Conservation (phyloP, 2,329 filamentous ascomycete species). For the Purpureocillium takamizusanense region DNA sequence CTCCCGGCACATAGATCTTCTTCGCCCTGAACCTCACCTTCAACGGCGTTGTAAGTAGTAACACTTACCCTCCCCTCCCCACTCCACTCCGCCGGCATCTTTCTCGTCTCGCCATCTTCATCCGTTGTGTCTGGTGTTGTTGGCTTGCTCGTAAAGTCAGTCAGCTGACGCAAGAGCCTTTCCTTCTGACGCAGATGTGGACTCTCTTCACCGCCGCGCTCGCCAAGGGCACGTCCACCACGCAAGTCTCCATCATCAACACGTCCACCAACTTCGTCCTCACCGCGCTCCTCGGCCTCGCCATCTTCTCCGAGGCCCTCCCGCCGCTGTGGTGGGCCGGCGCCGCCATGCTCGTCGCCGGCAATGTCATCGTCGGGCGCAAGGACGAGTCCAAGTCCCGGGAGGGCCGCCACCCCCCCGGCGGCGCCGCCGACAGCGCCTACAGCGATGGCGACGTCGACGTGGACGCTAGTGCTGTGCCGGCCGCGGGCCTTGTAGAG, state of each 20-base stretch:
- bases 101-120: background rate
- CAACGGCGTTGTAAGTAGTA: constrained; percentile 53
- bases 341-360: constrained; percentile 61
- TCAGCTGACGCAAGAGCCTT: too few relatives aligned
- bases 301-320: constrained; percentile 63
- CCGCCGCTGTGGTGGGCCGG: constrained; percentile 71
- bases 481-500: constrained; percentile 7
- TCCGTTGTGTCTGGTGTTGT: too few relatives aligned
- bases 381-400: constrained; percentile 43
- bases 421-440: too few relatives aligned
- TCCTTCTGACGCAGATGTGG: constrained; percentile 53
- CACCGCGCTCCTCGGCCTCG: constrained; percentile 61
- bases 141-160: too few relatives aligned
- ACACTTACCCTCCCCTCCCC: background rate
- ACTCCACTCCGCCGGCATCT: background rate
- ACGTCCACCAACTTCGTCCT: constrained; percentile 75
- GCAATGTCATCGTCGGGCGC: constrained; percentile 69
- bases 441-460: constrained; percentile 7
- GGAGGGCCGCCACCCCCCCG: background rate
- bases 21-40: constrained; percentile 67
- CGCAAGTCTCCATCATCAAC: constrained; percentile 74
- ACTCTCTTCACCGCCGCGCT: constrained; percentile 71
- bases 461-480: constrained; percentile 6
- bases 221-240: constrained; percentile 64
- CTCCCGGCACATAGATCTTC: constrained; percentile 45